phyloP scores from a whole-genome alignment of 257 asterid species.

The Schizonepeta tenuifolia region DNA sequence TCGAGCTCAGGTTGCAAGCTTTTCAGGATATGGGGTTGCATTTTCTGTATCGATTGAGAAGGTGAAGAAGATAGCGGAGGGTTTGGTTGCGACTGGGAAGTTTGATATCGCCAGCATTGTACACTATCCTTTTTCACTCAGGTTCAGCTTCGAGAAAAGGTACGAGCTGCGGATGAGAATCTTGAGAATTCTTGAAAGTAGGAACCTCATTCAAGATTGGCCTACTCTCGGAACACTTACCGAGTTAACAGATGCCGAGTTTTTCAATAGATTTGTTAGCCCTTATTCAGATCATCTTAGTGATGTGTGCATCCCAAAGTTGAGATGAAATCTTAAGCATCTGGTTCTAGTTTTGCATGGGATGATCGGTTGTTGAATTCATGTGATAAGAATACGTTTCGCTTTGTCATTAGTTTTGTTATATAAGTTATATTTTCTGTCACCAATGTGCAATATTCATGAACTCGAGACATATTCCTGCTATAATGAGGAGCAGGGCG shows the following conservation, averaged over 20 bases:
- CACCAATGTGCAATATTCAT: too few relatives aligned
- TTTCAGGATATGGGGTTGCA: slow-evolving; percentile 40
- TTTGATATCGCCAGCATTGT: slow-evolving; percentile 31
- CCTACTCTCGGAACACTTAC: not conserved
- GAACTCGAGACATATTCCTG: too few relatives aligned
- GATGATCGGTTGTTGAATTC: too few relatives aligned
- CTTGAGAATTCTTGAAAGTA: slow-evolving; percentile 22
- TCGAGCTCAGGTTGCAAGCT: slow-evolving; percentile 16
- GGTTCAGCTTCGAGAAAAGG: slow-evolving; percentile 42
- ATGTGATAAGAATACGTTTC: too few relatives aligned
- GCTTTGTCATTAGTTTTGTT: too few relatives aligned
- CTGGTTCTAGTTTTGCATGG: too few relatives aligned
- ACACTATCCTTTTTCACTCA: slow-evolving; percentile 27
- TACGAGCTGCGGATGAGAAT: slow-evolving; percentile 40
- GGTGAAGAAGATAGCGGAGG: not conserved
- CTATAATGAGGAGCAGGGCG: too few relatives aligned
- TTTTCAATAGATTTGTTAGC: slow-evolving; percentile 26
- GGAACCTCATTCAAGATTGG: slow-evolving; percentile 29
- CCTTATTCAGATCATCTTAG: slow-evolving; percentile 27
- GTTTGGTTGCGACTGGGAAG: slow-evolving; percentile 34
- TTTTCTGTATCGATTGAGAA: slow-evolving; percentile 28
- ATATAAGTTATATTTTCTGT: too few relatives aligned
- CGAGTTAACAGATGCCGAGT: not conserved
- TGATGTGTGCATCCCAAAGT: too few relatives aligned
- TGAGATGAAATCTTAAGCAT: too few relatives aligned